Evolutionary conservation across 352 stramenopile genomes (phyloP), one percentile per base, ranked within the genome.

Genomic region (Globisporangium echinulatum): DNA sequence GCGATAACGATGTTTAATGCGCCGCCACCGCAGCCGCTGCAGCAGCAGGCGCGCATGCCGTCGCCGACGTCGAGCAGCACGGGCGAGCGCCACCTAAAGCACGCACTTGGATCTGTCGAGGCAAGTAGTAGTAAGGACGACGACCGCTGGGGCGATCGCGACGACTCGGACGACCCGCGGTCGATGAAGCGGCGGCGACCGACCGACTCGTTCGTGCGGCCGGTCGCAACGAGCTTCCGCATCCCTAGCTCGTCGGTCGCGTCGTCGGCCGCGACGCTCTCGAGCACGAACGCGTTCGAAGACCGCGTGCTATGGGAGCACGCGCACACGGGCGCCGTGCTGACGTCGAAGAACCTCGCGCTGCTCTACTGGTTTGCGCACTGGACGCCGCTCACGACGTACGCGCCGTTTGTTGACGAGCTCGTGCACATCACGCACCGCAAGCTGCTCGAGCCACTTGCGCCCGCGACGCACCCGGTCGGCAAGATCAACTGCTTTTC

Each of bases 231-330:
- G 37, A 55, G 37, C 51, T 43, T 40, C 13, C 11, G 25, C 49
- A 14, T 42, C 51, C 37, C 0, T 15, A 43, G 7, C 37, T n/a
- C 59, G 33, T 47, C 59, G 33, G 7, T 40, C n/a, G 17, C 11
- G 33, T 47, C 40, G 7, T 37, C 38, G 17, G 33, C 46, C 4
- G 10, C 43, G 2, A 59, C 50, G 9, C 60, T 53, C 19, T 65
- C 61, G 47, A 49, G 54, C 10, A 52, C 52, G 43, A 47, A 74
- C 39, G 25, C 73, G 5, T 69, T 85, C 40, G 65, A 82, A 50
- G 74, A 86, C 52, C 72, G 71, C n/a, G 59, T 88, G 52, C 57
- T 74, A 8, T 86, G 78, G 79, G 76, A 83, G 17, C 69, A 85
- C 62, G 57, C 62, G 2, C 74, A 87, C 66, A 44, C 59, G 3